Conservation (phyloP, 352 stramenopile species). For the Phytophthora syringae region DNA sequence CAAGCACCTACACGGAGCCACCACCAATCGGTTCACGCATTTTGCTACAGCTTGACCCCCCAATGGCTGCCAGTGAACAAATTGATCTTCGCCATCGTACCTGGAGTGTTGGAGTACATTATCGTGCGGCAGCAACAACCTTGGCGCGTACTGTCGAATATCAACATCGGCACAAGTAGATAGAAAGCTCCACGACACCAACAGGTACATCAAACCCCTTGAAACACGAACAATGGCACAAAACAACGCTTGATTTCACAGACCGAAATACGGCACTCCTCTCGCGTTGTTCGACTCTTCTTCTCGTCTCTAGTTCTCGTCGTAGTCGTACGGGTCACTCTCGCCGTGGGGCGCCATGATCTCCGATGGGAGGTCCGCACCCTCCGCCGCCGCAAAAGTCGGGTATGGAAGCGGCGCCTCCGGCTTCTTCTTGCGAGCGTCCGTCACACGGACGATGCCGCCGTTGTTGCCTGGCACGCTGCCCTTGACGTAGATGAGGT, state of each 20-base stretch:
- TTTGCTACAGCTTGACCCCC: no score
- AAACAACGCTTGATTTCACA: constrained; percentile 6
- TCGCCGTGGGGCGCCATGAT: constrained; percentile 82
- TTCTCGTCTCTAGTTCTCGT: constrained; percentile 65
- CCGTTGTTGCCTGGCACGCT: constrained; percentile 92
- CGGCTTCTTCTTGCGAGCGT: constrained; percentile 88
- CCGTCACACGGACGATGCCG: constrained; percentile 85
- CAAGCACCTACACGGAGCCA: no score
- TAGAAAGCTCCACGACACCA: no score
- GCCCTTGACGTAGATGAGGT: constrained; percentile 95
- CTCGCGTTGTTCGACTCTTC: constrained; percentile 11
- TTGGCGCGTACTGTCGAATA: no score
- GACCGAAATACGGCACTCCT: not conserved
- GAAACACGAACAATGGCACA: constrained; percentile 13
- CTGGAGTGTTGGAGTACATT: no score
- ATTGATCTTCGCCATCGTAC: no score
- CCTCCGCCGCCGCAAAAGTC: constrained; percentile 68
- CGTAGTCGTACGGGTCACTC: constrained; percentile 87
- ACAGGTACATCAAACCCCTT: not conserved
- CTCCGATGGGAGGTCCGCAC: constrained; percentile 61
- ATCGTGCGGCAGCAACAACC: no score
- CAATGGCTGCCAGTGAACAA: no score
- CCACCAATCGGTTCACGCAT: no score
- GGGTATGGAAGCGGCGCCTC: constrained; percentile 74
- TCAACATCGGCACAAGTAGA: no score